These are phyloP conservation scores for Morella rubra DNA, from an alignment of 306 rosid genomes.

Conservation along the genomic window DNA sequence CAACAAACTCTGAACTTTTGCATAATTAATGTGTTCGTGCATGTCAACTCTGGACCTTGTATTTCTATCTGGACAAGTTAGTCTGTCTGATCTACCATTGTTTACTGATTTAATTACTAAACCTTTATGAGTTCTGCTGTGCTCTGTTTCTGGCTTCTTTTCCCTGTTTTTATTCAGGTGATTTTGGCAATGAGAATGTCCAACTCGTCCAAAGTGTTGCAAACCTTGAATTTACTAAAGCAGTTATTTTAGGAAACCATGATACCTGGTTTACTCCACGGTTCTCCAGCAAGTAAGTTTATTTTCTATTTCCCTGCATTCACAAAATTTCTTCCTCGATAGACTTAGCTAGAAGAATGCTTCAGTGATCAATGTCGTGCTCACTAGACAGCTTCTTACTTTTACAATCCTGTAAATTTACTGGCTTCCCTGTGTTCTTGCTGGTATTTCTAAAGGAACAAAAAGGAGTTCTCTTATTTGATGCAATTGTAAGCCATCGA, in stretches of 20 bases:
- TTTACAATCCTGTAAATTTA: neutral
- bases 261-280: slow-evolving; percentile 83
- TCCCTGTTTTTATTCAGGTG: slow-evolving; percentile 51
- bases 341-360: neutral
- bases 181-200: slow-evolving; percentile 91
- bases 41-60: neutral
- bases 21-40: neutral
- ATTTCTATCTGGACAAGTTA: neutral
- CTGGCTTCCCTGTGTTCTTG: neutral
- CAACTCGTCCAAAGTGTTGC: slow-evolving; percentile 78
- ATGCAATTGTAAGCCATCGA: neutral
- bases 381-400: neutral
- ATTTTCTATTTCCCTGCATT: slow-evolving; percentile 18
- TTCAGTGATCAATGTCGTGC: neutral
- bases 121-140: neutral
- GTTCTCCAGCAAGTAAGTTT: slow-evolving; percentile 75
- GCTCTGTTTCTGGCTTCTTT: slow-evolving; percentile 16
- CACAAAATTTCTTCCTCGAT: neutral
- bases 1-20: slow-evolving; percentile 17
- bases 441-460: neutral
- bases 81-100: slow-evolving; percentile 12
- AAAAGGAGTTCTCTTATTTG: neutral
- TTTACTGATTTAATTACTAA: slow-evolving; percentile 18
- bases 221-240: slow-evolving; percentile 67
- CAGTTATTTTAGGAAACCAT: slow-evolving; percentile 84